These are phyloP conservation scores for Trichosporon sp. DNA, from an alignment of 1,284 basidiomycete genomes.

Conservation along the genomic window DNA sequence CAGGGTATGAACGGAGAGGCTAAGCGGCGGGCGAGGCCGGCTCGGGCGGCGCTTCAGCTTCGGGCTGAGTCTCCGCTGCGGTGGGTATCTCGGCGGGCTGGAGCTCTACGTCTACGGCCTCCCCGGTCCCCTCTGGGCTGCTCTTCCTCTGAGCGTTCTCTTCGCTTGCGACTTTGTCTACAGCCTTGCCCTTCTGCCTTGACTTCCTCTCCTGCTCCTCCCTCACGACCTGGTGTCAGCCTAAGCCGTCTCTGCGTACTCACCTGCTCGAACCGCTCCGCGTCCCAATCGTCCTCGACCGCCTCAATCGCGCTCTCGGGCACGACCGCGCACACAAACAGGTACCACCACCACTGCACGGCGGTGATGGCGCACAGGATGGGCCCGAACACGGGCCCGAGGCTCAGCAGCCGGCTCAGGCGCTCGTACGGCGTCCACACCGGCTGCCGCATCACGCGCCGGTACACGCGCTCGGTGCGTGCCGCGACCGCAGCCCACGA, in stretches of 20 bases:
- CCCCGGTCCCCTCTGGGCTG: background rate
- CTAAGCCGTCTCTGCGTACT: background rate
- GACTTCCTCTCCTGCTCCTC: background rate
- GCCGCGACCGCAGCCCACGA: slow-evolving; percentile 76
- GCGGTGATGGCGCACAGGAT: slow-evolving; percentile 52
- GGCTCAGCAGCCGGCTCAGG: slow-evolving; percentile 58
- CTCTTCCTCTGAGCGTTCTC: background rate
- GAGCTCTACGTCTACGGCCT: background rate
- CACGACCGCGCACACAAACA: slow-evolving; percentile 37
- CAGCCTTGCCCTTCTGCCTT: background rate
- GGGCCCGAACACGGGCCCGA: slow-evolving; percentile 50
- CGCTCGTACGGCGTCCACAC: slow-evolving; percentile 66
- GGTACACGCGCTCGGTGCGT: slow-evolving; percentile 80
- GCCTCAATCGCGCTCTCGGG: slow-evolving; percentile 46
- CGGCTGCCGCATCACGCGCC: slow-evolving; percentile 59
- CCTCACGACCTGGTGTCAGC: slow-evolving; percentile 1
- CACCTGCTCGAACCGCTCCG: slow-evolving; percentile 22
- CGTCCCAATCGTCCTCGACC: slow-evolving; percentile 30
- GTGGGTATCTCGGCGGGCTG: background rate
- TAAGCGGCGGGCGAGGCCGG: background rate
- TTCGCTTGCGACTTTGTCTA: background rate
- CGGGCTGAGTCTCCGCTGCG: background rate
- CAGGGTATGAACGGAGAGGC: background rate
- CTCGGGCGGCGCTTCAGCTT: background rate
- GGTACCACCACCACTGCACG: slow-evolving; percentile 50